These are phyloP conservation scores for Balansia obtecta DNA, from an alignment of 2,329 filamentous ascomycete species.

Conservation along the genomic window DNA sequence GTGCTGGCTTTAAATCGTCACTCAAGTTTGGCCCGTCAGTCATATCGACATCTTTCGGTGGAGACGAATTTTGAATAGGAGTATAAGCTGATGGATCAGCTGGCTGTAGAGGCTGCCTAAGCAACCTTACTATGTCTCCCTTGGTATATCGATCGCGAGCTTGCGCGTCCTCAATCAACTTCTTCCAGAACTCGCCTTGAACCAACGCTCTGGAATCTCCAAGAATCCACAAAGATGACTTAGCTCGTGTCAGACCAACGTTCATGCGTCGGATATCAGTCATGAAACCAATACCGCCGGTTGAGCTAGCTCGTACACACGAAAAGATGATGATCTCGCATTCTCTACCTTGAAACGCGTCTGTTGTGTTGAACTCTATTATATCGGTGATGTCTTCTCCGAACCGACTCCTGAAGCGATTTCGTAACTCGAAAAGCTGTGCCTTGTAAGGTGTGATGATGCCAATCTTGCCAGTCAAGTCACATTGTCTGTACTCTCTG, in stretches of 20 bases:
- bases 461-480: constrained; percentile 75
- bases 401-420: constrained; percentile 59
- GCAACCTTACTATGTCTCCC: constrained; percentile 41
- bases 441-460: constrained; percentile 98
- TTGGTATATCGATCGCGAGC: constrained; percentile 63
- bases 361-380: constrained; percentile 97
- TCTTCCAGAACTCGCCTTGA: constrained; percentile 84
- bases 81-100: constrained; percentile 16
- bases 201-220: constrained; percentile 80
- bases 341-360: constrained; percentile 94
- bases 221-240: constrained; percentile 91
- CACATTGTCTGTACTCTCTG: constrained; percentile 53
- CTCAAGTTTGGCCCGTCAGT: not conserved
- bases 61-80: not conserved
- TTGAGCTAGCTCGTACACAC: constrained; percentile 86
- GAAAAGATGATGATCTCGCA: constrained; percentile 99
- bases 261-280: constrained; percentile 98
- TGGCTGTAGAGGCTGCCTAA: constrained; percentile 30
- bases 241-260: constrained; percentile 90
- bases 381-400: constrained; percentile 62
- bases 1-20: not conserved
- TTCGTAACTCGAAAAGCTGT: constrained; percentile 69
- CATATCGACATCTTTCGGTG: constrained; percentile 8
- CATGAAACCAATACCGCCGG: constrained; percentile 95
- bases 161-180: constrained; percentile 72